phyloP scores from a whole-genome alignment of 1,284 basidiomycete genomes.

The Omphalotus olearius region DNA sequence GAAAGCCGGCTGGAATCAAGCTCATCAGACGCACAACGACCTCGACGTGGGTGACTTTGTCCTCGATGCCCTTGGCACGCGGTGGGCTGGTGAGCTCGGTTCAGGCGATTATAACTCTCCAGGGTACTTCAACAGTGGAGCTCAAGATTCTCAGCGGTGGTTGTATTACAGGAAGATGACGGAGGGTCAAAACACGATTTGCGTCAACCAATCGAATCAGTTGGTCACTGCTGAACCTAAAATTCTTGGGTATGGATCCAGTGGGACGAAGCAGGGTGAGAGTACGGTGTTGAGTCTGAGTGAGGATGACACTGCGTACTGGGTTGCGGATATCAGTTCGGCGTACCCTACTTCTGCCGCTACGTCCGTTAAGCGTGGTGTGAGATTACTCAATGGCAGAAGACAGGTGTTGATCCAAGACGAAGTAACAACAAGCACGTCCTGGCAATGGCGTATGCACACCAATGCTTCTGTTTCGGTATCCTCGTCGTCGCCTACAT shows the following conservation, averaged over 20 bases:
- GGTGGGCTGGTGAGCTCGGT: slow-evolving; percentile 95
- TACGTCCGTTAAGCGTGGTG: slow-evolving; percentile 77
- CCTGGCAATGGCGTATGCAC: slow-evolving; percentile 91
- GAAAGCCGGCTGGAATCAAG: slow-evolving; percentile 76
- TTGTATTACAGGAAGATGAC: slow-evolving; percentile 94
- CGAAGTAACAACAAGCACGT: slow-evolving; percentile 60
- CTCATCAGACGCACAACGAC: slow-evolving; percentile 91
- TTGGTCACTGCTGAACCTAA: slow-evolving; percentile 69
- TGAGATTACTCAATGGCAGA: slow-evolving; percentile 83
- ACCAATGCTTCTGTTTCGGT: slow-evolving; percentile 75
- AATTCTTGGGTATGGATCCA: slow-evolving; percentile 44
- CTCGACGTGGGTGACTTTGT: slow-evolving; percentile 94
- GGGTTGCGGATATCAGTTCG: slow-evolving; percentile 74
- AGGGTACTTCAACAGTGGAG: slow-evolving; percentile 69
- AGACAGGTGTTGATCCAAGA: slow-evolving; percentile 88
- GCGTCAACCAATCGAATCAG: slow-evolving; percentile 81
- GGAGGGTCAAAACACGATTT: slow-evolving; percentile 93
- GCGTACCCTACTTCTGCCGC: slow-evolving; percentile 69
- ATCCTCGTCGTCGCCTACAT: slow-evolving; percentile 46
- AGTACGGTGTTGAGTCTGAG: slow-evolving; percentile 66
- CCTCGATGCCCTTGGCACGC: slow-evolving; percentile 88
- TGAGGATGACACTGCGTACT: slow-evolving; percentile 77
- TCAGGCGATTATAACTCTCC: slow-evolving; percentile 77
- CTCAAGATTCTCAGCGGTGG: slow-evolving; percentile 73
- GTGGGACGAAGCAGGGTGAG: slow-evolving; percentile 73